Evolutionary conservation across 164 flowering plant species (phyloP).

Genomic region (Kalanchoe fedtschenkoi): DNA sequence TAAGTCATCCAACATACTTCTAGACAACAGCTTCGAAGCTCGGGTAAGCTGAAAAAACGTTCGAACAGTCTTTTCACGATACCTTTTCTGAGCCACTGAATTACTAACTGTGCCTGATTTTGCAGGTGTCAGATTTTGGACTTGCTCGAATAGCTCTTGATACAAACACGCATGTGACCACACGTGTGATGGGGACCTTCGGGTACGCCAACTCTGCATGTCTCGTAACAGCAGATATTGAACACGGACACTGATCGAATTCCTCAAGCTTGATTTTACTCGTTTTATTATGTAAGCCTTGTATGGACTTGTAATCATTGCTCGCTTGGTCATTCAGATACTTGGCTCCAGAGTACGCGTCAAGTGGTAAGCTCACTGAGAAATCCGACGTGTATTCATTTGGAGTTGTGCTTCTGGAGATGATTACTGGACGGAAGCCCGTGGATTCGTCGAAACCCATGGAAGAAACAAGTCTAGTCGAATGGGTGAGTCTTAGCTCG

Average conservation of each 20-base stretch:
- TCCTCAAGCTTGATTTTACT: not conserved
- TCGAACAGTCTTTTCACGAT: not conserved
- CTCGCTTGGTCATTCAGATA: constrained; percentile 4
- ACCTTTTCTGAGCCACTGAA: not conserved
- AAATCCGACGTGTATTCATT: constrained; percentile 9
- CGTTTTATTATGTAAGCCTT: not conserved
- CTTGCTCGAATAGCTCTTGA: constrained; percentile 25
- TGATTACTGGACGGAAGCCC: constrained; percentile 6
- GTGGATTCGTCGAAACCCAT: not conserved
- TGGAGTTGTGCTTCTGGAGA: constrained; percentile 10
- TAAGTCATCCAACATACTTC: constrained; percentile 15
- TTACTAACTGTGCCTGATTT: not conserved
- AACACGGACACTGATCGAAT: not conserved
- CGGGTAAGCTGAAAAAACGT: constrained; percentile 7
- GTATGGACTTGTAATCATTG: not conserved
- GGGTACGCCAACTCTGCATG: constrained; percentile 15
- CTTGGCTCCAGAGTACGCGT: constrained; percentile 11
- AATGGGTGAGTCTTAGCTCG: not conserved
- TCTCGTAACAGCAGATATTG: too few relatives aligned
- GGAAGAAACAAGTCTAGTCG: constrained; percentile 5
- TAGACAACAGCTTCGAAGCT: constrained; percentile 13
- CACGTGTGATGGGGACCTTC: constrained; percentile 32
- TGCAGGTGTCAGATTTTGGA: constrained; percentile 33
- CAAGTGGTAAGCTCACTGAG: constrained; percentile 1
- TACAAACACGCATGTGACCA: constrained; percentile 27